Evolutionary conservation across 768 basidiomycete species (phyloP).

Genomic region (Termitomyces sp.): DNA sequence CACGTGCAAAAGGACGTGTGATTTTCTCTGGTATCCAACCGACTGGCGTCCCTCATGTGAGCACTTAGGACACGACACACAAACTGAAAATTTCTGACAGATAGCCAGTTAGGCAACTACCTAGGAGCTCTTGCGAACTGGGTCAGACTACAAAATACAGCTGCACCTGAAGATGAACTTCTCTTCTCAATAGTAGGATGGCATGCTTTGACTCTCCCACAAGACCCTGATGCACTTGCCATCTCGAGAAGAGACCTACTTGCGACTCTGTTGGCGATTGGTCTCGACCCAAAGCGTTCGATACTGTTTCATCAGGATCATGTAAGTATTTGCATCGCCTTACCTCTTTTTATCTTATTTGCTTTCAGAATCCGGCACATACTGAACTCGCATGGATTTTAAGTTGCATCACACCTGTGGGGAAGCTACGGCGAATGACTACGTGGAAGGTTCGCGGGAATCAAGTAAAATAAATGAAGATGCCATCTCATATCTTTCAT

Average conservation of each 20-base stretch:
- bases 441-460: slow-evolving; percentile 78
- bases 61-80: slow-evolving; percentile 10
- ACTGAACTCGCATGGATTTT: slow-evolving; percentile 88
- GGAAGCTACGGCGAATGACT: slow-evolving; percentile 85
- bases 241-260: slow-evolving; percentile 70
- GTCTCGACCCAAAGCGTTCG: slow-evolving; percentile 71
- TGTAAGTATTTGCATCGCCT: slow-evolving; percentile 37
- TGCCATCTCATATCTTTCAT: background rate
- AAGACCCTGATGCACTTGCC: slow-evolving; percentile 62
- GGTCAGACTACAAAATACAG: slow-evolving; percentile 70
- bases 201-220: slow-evolving; percentile 91
- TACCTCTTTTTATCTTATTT: background rate
- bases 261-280: slow-evolving; percentile 78
- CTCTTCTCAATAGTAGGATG: slow-evolving; percentile 89
- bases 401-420: slow-evolving; percentile 78
- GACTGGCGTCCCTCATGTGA: slow-evolving; percentile 85
- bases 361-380: slow-evolving; percentile 69
- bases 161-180: slow-evolving; percentile 52
- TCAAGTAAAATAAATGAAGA: background rate
- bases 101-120: slow-evolving; percentile 83
- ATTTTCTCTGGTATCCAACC: slow-evolving; percentile 94
- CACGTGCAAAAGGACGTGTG: slow-evolving; percentile 23
- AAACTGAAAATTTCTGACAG: slow-evolving; percentile 5
- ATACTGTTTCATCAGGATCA: slow-evolving; percentile 87
- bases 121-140: slow-evolving; percentile 88